Percentiles rank a stretch among this genome's conserved stretches.
Conservation (phyloP, 192 early-diverging fungal species). For the Linnemannia zychae region DNA sequence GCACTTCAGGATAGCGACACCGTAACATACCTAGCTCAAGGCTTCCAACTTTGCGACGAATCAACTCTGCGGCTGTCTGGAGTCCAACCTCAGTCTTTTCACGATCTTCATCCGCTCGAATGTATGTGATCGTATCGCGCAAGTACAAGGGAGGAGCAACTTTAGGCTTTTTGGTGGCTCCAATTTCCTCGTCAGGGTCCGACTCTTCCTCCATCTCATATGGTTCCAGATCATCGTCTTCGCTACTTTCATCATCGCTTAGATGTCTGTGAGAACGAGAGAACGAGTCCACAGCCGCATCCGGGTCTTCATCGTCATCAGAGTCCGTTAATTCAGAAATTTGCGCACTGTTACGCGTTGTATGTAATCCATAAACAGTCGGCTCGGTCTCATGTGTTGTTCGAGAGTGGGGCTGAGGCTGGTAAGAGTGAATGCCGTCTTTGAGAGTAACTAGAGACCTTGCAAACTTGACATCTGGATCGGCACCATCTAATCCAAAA, state of each 20-base stretch:
- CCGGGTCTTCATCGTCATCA: slow-evolving; percentile 47
- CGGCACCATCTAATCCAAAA: slow-evolving; percentile 27
- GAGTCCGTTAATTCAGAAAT: not conserved
- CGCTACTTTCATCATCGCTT: not conserved
- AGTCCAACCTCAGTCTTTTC: slow-evolving; percentile 45
- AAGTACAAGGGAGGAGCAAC: slow-evolving; percentile 34
- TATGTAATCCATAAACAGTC: not conserved
- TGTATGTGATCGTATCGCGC: slow-evolving; percentile 24
- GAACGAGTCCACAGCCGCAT: slow-evolving; percentile 5
- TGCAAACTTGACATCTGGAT: slow-evolving; percentile 27
- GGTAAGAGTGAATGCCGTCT: slow-evolving; percentile 19
- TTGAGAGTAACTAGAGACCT: slow-evolving; percentile 32
- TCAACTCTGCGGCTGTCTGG: slow-evolving; percentile 31
- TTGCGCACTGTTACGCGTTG: not conserved
- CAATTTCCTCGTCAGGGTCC: slow-evolving; percentile 39
- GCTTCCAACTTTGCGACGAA: slow-evolving; percentile 43
- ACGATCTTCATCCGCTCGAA: slow-evolving; percentile 47
- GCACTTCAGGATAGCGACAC: not conserved
- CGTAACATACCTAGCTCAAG: slow-evolving; percentile 32
- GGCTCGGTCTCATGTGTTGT: not conserved
- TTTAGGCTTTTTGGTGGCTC: slow-evolving; percentile 24
- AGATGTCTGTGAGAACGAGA: not conserved
- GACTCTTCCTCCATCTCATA: slow-evolving; percentile 52
- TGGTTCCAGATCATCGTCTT: slow-evolving; percentile 34
- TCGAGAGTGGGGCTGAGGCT: not conserved